A percentile compares a stretch with the other conserved stretches of the same genome.
Conservation (phyloP, 2,329 filamentous ascomycete species). For the Cephalotrichum gorgonifer region DNA sequence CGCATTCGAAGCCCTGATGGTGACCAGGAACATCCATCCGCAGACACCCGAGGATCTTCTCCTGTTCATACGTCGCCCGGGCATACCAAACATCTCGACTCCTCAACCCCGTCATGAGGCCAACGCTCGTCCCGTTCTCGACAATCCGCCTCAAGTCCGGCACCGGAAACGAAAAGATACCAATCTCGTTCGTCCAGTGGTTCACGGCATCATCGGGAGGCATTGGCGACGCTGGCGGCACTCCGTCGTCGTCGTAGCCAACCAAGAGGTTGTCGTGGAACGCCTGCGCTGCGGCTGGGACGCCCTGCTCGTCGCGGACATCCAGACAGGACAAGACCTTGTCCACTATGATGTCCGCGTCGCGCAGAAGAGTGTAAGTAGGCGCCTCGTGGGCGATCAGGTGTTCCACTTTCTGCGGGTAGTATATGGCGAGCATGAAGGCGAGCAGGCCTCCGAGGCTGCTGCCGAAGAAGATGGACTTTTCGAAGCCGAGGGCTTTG, state of each 20-base stretch:
- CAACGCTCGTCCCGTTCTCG: slow-evolving; percentile 15
- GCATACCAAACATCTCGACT: slow-evolving; percentile 18
- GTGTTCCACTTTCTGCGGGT: slow-evolving; percentile 16
- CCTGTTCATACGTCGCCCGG: slow-evolving; percentile 15
- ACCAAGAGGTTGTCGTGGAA: slow-evolving; percentile 12
- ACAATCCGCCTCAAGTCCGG: slow-evolving; percentile 16
- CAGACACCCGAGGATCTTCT: slow-evolving; percentile 16
- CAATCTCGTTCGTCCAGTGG: slow-evolving; percentile 20
- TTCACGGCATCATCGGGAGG: slow-evolving; percentile 14
- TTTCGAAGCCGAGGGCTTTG: slow-evolving; percentile 14
- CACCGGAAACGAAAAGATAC: slow-evolving; percentile 10
- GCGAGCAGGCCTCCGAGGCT: slow-evolving; percentile 18
- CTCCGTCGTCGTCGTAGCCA: slow-evolving; percentile 16
- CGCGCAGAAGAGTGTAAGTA: slow-evolving; percentile 14
- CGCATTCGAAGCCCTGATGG: slow-evolving; percentile 19
- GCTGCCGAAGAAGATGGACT: slow-evolving; percentile 18
- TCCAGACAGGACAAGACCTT: slow-evolving; percentile 12
- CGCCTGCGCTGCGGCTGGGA: slow-evolving; percentile 8
- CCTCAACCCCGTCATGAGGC: slow-evolving; percentile 15
- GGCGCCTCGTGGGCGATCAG: slow-evolving; percentile 20
- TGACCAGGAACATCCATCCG: slow-evolving; percentile 16
- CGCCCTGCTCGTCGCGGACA: slow-evolving; percentile 12
- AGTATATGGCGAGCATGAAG: slow-evolving; percentile 19
- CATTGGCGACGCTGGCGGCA: slow-evolving; percentile 10
- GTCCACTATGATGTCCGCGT: slow-evolving; percentile 13